Evolutionary conservation across 129 eudicot genomes (phyloP).

Genomic region (Tagetes patula): DNA sequence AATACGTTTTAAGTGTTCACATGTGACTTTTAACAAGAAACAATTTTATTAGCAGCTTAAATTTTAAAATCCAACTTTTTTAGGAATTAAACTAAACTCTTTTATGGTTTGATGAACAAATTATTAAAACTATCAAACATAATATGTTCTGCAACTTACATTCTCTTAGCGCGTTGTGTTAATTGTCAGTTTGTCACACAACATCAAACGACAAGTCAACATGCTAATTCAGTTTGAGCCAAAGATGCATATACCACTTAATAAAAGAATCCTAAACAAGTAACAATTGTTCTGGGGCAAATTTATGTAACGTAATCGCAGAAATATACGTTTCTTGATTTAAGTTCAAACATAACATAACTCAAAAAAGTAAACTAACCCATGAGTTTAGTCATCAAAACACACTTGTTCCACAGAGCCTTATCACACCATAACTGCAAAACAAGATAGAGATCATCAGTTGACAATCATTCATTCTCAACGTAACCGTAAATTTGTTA

Average conservation of each 20-base stretch:
- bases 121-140: background rate
- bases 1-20: too few species aligned
- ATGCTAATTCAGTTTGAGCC: background rate
- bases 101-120: too few species aligned
- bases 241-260: constrained; percentile 2
- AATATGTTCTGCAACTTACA: background rate
- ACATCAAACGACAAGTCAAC: background rate
- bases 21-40: too few species aligned
- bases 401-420: constrained; percentile 21
- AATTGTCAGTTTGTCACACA: background rate
- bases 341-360: constrained; percentile 18
- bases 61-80: too few species aligned
- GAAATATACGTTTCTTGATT: constrained; percentile 15
- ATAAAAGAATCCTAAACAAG: background rate
- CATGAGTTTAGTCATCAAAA: background rate
- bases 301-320: constrained; percentile 17
- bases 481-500: background rate
- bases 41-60: too few species aligned
- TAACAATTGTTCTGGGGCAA: constrained; percentile 4
- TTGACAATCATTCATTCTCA: background rate
- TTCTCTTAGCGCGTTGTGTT: background rate
- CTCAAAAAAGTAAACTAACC: constrained; percentile 5
- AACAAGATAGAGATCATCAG: constrained; percentile 20
- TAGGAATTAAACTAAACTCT: too few species aligned
- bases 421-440: constrained; percentile 32